These are phyloP conservation scores for Picochlorum sp. DNA, from an alignment of 139 green algal species.

Conservation along the genomic window DNA sequence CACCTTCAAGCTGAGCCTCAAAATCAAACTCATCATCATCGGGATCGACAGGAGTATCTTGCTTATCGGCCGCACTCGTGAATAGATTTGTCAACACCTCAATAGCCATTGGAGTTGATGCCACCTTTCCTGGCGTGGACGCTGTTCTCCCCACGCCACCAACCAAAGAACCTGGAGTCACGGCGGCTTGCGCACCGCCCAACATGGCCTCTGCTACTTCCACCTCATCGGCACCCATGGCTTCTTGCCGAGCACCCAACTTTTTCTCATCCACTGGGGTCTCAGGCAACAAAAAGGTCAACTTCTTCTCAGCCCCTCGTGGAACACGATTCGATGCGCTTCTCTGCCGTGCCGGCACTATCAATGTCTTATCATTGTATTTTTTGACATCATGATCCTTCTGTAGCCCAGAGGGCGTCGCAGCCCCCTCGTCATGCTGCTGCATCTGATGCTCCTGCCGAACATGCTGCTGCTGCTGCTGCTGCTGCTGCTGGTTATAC, in stretches of 20 bases:
- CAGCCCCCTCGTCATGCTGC: not conserved
- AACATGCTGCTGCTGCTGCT: not conserved
- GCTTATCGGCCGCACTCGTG: constrained; percentile 2
- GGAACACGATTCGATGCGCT: not conserved
- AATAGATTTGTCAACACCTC: not conserved
- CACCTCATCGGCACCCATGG: not conserved
- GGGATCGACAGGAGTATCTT: constrained; percentile 4
- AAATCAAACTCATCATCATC: constrained; percentile 11
- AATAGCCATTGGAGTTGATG: constrained; percentile 3
- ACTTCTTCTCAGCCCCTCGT: not conserved
- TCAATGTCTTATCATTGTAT: constrained; percentile 4
- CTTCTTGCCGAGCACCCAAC: constrained; percentile 11
- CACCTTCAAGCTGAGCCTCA: constrained; percentile 16
- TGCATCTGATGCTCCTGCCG: not conserved
- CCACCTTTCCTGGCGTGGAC: not conserved
- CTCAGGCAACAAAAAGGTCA: not conserved
- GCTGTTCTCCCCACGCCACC: not conserved
- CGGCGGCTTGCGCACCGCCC: not conserved
- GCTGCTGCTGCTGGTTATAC: constrained; percentile 1
- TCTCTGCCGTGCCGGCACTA: not conserved
- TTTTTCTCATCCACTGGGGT: constrained; percentile 3
- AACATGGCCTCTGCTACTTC: not conserved
- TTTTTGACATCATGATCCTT: constrained; percentile 4
- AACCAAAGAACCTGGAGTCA: not conserved
- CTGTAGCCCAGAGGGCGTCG: constrained; percentile 8